Conservation (phyloP, 352 stramenopile genomes). For the Phytophthora idaei region DNA sequence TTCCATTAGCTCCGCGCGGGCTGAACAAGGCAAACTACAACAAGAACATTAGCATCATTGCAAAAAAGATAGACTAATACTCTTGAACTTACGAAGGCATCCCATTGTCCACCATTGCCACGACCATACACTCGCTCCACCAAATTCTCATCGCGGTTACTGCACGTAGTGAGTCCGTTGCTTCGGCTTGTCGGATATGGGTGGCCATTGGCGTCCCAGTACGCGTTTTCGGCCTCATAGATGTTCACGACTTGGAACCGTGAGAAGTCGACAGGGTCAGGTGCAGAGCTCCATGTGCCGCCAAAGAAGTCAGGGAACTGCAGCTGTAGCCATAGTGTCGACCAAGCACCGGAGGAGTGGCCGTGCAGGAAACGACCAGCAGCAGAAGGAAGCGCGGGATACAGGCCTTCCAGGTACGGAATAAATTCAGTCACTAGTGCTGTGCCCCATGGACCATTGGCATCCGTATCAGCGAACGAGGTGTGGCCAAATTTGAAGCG, state of each 20-base stretch:
- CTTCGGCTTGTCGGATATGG: constrained; percentile 63
- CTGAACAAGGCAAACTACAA: constrained; percentile 69
- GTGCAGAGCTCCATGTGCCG: constrained; percentile 76
- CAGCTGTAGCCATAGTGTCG: constrained; percentile 77
- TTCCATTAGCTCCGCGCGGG: constrained; percentile 50
- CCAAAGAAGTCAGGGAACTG: constrained; percentile 75
- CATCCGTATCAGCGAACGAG: constrained; percentile 71
- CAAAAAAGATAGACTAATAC: neutral
- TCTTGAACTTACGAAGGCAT: constrained; percentile 68
- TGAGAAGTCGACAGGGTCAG: constrained; percentile 75
- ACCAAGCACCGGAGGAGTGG: constrained; percentile 76
- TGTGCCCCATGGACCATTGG: constrained; percentile 71
- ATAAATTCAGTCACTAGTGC: constrained; percentile 76
- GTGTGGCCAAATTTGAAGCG: constrained; percentile 81
- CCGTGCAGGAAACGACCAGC: constrained; percentile 67
- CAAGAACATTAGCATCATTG: constrained; percentile 9
- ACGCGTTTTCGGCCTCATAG: constrained; percentile 74
- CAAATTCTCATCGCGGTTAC: constrained; percentile 76
- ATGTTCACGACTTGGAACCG: constrained; percentile 75
- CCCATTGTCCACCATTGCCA: constrained; percentile 80
- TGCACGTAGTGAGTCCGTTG: constrained; percentile 56
- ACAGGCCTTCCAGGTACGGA: constrained; percentile 64
- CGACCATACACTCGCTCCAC: constrained; percentile 66
- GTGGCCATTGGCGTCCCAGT: constrained; percentile 66
- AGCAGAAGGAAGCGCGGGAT: constrained; percentile 37